Conservation (phyloP, 164 flowering plant species). For the Vitis rotundifolia region DNA sequence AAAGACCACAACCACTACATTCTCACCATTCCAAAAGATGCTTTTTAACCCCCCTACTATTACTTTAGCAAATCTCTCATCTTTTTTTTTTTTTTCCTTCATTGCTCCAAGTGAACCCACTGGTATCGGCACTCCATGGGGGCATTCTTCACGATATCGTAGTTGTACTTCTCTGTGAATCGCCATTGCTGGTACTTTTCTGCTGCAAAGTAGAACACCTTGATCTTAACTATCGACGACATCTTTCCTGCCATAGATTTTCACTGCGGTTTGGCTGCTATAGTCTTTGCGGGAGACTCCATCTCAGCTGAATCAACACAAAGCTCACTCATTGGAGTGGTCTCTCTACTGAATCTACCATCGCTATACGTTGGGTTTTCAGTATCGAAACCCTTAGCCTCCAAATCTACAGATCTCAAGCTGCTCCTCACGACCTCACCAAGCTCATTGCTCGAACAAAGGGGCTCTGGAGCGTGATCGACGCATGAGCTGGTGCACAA, state of each 20-base stretch:
- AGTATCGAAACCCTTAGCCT: conserved; percentile 43
- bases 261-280: conserved; percentile 9
- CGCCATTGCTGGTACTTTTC: conserved; percentile 59
- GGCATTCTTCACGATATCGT: conserved; percentile 60
- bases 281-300: conserved; percentile 30
- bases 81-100: conserved; percentile 17
- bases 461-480: conserved; percentile 16
- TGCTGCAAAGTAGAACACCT: conserved; percentile 58
- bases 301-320: conserved; percentile 31
- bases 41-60: neutral
- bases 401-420: conserved; percentile 42
- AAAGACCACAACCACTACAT: neutral
- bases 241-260: conserved; percentile 16
- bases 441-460: conserved; percentile 33
- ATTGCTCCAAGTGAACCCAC: conserved; percentile 63
- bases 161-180: conserved; percentile 76
- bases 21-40: neutral
- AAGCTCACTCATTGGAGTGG: conserved; percentile 36
- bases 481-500: conserved; percentile 17
- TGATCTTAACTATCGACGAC: conserved; percentile 58
- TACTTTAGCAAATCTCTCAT: neutral
- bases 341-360: conserved; percentile 42
- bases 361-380: conserved; percentile 27
- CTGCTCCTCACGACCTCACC: conserved; percentile 21
- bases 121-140: conserved; percentile 74